phyloP scores from a whole-genome alignment of 805 yeast genomes.

The Saccharomycopsis schoenii region DNA sequence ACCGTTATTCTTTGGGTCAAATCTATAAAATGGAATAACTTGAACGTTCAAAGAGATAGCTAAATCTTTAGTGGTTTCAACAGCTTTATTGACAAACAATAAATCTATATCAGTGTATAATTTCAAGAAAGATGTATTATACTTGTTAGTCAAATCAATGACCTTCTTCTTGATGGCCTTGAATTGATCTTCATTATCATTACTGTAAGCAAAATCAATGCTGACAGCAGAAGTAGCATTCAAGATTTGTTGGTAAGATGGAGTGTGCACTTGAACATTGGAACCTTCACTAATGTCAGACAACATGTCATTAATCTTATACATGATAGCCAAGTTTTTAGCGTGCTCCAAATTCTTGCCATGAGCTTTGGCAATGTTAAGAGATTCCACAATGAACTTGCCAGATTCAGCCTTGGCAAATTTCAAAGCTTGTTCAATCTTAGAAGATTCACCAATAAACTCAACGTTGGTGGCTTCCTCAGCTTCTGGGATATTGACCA shows the following conservation, averaged over 20 bases:
- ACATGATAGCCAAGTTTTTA: conserved; percentile 57
- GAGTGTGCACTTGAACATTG: conserved; percentile 39
- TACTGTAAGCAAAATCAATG: conserved; percentile 48
- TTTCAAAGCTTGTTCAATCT: conserved; percentile 52
- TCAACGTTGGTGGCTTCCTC: conserved; percentile 38
- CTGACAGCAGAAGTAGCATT: conserved; percentile 35
- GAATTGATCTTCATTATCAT: conserved; percentile 35
- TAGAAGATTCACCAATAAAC: conserved; percentile 54
- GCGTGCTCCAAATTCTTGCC: conserved; percentile 74
- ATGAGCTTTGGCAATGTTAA: conserved; percentile 86
- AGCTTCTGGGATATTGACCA: conserved; percentile 44
- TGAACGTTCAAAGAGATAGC: conserved; percentile 40
- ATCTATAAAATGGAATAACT: conserved; percentile 46
- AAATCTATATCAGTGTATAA: conserved; percentile 56
- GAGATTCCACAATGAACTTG: conserved; percentile 48
- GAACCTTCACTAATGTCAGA: conserved; percentile 30
- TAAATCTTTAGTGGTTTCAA: conserved; percentile 29
- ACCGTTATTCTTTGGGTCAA: conserved; percentile 29
- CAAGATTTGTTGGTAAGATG: conserved; percentile 37
- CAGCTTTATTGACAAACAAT: conserved; percentile 42
- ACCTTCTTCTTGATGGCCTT: conserved; percentile 61
- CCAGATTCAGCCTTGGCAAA: conserved; percentile 52
- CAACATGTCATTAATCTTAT: conserved; percentile 43
- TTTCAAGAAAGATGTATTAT: conserved; percentile 56
- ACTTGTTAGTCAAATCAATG: conserved; percentile 61